Conservation (phyloP, 805 yeast genomes). For the Candida nonsorbophila region DNA sequence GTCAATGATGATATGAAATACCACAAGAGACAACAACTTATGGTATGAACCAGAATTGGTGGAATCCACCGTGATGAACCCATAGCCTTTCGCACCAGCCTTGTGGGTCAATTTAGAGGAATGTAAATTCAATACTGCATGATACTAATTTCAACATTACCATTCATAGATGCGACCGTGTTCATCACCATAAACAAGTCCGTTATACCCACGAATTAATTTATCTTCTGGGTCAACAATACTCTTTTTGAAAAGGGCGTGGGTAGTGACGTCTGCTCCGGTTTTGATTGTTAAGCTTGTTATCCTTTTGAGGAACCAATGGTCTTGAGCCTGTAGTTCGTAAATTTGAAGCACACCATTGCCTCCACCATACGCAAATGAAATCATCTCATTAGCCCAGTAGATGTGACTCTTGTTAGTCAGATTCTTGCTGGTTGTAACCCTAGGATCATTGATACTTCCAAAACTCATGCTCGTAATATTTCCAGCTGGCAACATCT, state of each 20-base stretch:
- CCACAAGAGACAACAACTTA: constrained; percentile 51
- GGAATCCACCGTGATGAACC: constrained; percentile 12
- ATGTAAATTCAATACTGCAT: too few relatives aligned
- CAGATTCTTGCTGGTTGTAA: constrained; percentile 17
- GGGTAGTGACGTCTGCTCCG: too few relatives aligned
- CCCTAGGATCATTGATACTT: constrained; percentile 20
- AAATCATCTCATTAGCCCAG: constrained; percentile 34
- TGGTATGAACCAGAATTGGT: constrained; percentile 31
- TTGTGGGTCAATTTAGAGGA: not conserved
- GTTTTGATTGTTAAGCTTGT: too few relatives aligned
- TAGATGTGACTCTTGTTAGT: constrained; percentile 21
- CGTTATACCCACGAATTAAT: constrained; percentile 28
- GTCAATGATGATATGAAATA: constrained; percentile 58
- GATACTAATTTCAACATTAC: too few relatives aligned
- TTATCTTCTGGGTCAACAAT: constrained; percentile 31
- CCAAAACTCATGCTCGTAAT: constrained; percentile 24
- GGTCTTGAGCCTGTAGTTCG: constrained; percentile 15
- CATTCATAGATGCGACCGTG: constrained; percentile 42
- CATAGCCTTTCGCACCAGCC: not conserved
- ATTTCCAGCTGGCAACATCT: constrained; percentile 9
- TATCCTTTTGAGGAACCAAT: not conserved
- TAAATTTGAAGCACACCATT: constrained; percentile 12
- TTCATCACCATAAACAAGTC: constrained; percentile 50
- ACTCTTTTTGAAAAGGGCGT: constrained; percentile 21
- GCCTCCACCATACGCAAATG: constrained; percentile 16